Percentiles rank a stretch among this genome's conserved stretches.
phyloP scores from a whole-genome alignment of 2,329 filamentous ascomycete species.

The Fusarium subtropicale region DNA sequence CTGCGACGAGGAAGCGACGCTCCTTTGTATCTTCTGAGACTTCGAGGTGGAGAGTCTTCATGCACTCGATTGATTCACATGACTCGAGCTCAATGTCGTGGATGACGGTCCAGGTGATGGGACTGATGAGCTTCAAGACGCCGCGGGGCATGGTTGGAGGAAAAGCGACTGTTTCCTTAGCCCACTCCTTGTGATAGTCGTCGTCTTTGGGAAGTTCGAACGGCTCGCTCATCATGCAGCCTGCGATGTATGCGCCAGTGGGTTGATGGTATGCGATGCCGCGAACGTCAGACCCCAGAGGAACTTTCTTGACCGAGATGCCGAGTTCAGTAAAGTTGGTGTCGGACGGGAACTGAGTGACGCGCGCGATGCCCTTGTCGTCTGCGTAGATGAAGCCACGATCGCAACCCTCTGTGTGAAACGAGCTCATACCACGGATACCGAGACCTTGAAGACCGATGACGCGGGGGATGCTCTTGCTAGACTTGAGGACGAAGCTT shows the following conservation, averaged over 20 bases:
- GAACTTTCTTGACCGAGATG: conserved; percentile 78
- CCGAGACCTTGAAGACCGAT: conserved; percentile 76
- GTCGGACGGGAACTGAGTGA: conserved; percentile 76
- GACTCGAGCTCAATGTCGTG: conserved; percentile 79
- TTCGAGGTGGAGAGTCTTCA: conserved; percentile 87
- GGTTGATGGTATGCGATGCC: conserved; percentile 81
- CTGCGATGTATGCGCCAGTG: conserved; percentile 80
- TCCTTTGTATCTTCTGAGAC: conserved; percentile 92
- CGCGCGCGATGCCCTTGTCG: conserved; percentile 75
- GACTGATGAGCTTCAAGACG: conserved; percentile 81
- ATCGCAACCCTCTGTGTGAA: conserved; percentile 82
- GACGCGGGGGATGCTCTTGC: conserved; percentile 80
- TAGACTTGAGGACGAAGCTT: conserved; percentile 84
- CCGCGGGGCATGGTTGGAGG: conserved; percentile 78
- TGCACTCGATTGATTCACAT: conserved; percentile 81
- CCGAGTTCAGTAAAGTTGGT: conserved; percentile 79
- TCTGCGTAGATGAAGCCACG: conserved; percentile 87
- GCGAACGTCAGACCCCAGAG: conserved; percentile 76
- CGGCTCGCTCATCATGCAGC: conserved; percentile 72
- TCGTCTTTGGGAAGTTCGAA: conserved; percentile 91
- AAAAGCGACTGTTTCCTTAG: conserved; percentile 73
- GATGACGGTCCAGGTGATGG: conserved; percentile 80
- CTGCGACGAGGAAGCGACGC: conserved; percentile 81
- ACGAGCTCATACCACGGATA: conserved; percentile 77
- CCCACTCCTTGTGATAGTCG: conserved; percentile 84